phyloP scores from a whole-genome alignment of 768 basidiomycete species.

The Mycena latifolia region DNA sequence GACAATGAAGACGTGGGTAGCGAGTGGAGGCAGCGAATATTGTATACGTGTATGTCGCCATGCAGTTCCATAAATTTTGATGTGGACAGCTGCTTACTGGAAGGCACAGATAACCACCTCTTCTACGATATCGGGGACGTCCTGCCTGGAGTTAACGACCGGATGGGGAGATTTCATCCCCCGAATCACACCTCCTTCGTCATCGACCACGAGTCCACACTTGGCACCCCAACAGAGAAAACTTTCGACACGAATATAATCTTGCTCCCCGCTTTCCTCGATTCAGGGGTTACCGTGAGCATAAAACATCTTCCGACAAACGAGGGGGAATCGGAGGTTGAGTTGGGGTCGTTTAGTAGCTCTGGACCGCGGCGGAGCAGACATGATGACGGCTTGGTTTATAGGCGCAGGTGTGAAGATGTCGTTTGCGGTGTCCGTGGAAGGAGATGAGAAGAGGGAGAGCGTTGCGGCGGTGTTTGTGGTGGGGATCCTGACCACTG shows the following conservation, averaged over 20 bases:
- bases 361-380: background rate
- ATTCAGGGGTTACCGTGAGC: background rate
- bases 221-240: background rate
- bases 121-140: too few species aligned
- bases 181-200: background rate
- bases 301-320: background rate
- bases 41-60: background rate
- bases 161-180: too few species aligned
- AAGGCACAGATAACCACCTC: too few species aligned
- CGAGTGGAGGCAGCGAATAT: background rate
- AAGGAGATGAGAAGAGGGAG: background rate
- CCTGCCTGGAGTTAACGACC: too few species aligned
- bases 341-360: background rate
- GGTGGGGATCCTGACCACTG: background rate
- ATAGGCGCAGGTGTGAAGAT: background rate
- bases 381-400: background rate
- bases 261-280: background rate
- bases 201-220: background rate
- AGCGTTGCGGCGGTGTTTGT: slow-evolving; percentile 1
- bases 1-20: background rate
- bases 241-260: background rate
- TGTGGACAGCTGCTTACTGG: too few species aligned
- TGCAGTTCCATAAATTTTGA: background rate
- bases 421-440: background rate
- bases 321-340: background rate